A percentile compares a stretch with the other conserved stretches of the same genome.
Evolutionary conservation across 139 green algal genomes (phyloP).

Genomic region (Eudorina sp.): DNA sequence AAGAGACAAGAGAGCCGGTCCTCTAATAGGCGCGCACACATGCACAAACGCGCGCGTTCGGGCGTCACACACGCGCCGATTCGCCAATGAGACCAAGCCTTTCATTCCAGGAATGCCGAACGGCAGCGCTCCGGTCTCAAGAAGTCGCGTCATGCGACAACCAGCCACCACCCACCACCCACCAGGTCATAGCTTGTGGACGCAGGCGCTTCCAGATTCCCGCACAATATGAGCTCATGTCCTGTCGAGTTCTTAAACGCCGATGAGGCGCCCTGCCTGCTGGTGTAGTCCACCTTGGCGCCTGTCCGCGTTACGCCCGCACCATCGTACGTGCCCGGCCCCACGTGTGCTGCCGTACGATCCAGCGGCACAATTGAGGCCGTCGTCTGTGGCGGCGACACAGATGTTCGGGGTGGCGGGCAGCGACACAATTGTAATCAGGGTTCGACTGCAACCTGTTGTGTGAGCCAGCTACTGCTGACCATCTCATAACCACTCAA

Average conservation of each 20-base stretch:
- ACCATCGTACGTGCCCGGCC: constrained; percentile 21
- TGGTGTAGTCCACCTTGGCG: not conserved
- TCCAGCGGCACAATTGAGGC: constrained; percentile 14
- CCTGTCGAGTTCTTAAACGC: constrained; percentile 12
- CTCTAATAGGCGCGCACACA: too few species aligned
- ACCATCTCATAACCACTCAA: too few species aligned
- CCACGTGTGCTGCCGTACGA: not conserved
- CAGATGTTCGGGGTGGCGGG: too few species aligned
- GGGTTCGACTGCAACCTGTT: too few species aligned
- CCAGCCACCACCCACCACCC: not conserved
- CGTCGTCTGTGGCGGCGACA: not conserved
- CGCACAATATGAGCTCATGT: constrained; percentile 30
- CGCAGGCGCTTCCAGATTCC: constrained; percentile 33
- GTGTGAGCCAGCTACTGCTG: too few species aligned
- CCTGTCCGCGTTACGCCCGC: constrained; percentile 18
- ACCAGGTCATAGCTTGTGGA: constrained; percentile 48
- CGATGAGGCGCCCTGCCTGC: not conserved
- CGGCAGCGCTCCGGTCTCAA: too few species aligned
- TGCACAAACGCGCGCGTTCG: too few species aligned
- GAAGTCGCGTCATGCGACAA: not conserved
- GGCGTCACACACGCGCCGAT: too few species aligned
- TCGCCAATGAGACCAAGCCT: too few species aligned
- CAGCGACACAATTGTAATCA: too few species aligned
- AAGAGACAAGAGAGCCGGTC: too few species aligned
- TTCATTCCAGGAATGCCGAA: too few species aligned